Base-by-base conservation (phyloP, 768 basidiomycete genomes). In the Termitomyces heimii region DNA sequence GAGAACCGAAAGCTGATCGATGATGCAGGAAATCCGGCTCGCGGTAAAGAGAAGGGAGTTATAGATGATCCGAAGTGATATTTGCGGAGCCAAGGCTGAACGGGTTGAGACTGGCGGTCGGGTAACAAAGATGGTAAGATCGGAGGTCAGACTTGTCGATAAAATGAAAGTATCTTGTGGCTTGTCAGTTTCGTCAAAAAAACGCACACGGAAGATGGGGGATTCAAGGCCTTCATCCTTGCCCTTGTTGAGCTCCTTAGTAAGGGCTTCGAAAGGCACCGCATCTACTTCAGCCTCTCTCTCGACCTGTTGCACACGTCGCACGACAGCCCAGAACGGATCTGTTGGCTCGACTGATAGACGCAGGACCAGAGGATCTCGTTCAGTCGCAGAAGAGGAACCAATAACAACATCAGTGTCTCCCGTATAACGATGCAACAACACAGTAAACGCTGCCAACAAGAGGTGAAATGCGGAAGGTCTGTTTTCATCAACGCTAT, bases 391-490 rank as follows among this genome's bases (percentile, higher is more conserved):
- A 26, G 92, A 88, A 16, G 93, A 94, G 4, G 91, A 92, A 35
- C 89, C 94, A 65, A 99, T 88, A 57, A 97, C 81, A 60, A 99
- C 79, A 65, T 97, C 94, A 28, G 86, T 94, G 68, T 99, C 97
- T 40, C 92, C 95, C 0, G 97, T 98, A 73, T 94, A 97, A 42
- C 96, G 81, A 73, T 98, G 94, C 13, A 99, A 76, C 50, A 98
- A 78, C 22, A 96, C 88, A 12, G 84, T 81, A 73, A 99, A 97
- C 0, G 96, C 88, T n/a, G 97, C 83, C 43, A 98, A 79, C 45
- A 98, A 82, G 26, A 98, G 78, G 66, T 98, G 94, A 68, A 95
- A 98, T 0, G 90, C 88, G 3, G 95, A 91, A 4, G 94, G 86
- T 43, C 80, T 71, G 43, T 69, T 76, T 9, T 67, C 65, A 14